Evolutionary conservation across 208 protist species (phyloP), one percentile per base, ranked within the genome.

Genomic region (Trichomonas gallinae): DNA sequence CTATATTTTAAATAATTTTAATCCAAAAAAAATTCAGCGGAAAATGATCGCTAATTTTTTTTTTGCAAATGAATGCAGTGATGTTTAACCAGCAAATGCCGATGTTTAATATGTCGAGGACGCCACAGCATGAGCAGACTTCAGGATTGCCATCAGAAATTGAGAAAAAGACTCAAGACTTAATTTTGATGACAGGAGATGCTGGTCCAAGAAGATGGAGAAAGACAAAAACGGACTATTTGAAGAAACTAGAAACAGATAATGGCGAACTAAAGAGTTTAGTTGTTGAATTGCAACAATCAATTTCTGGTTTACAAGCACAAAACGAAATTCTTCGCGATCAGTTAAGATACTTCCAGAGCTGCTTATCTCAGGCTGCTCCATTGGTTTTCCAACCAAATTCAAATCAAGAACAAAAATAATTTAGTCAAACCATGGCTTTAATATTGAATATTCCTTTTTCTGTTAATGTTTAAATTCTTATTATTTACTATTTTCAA

Each of bases 201-300:
- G 21, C 42, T 48, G 87, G 87, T 10, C 87, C 87, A 93, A 93
- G 87, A 51, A 93, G 87, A 38, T 93, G 87, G 87, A 34, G 87
- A 34, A 42, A 93, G 31, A 93, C 40, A n/a, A 93, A 93, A 51
- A 51, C 15, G 0, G 87, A 93, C 1, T 93, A 93, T 38, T 15
- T 93, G 34, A 51, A 93, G 44, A 93, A 93, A 31, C 31, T 93
- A 10, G 87, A 93, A 93, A 34, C 42, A 48, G 87, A 93, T 38
- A 93, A 93, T 36, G 40, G 13, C n/a, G 40, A 93, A 51, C 26
- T 93, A 0, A 93, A 93, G 44, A 93, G 34, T 51, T 44, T 93
- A 34, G 44, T 93, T 38, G 87, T 93, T 17, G 87, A 93, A 13
- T 93, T 93, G 44, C 44, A 93, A 40, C 87, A 93, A 51, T 13